Conservation (phyloP, 305 asterid species). For the Fraxinus velutina region DNA sequence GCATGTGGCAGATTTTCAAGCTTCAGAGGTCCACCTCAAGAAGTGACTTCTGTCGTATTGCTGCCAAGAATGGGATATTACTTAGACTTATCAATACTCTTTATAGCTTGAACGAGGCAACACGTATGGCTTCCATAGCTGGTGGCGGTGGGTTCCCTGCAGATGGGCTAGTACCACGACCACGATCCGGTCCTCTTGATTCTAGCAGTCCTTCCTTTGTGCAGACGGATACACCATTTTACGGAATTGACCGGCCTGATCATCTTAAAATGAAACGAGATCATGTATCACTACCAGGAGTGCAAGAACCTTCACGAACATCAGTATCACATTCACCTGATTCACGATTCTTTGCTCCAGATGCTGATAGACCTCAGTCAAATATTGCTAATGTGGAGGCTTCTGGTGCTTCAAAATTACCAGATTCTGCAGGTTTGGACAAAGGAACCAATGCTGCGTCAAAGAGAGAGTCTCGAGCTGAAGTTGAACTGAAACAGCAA, state of each 20-base stretch:
- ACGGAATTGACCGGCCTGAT: conserved; percentile 69
- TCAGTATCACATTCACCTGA: conserved; percentile 73
- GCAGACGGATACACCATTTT: conserved; percentile 51
- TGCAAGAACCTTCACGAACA: conserved; percentile 60
- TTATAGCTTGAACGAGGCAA: conserved; percentile 88
- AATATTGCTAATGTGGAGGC: conserved; percentile 48
- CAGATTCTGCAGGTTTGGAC: conserved; percentile 45
- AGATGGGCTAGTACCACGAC: conserved; percentile 62
- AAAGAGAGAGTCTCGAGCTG: conserved; percentile 48
- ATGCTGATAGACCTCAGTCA: conserved; percentile 50
- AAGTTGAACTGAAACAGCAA: conserved; percentile 62
- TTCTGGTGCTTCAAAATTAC: conserved; percentile 48
- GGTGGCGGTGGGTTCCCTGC: conserved; percentile 70
- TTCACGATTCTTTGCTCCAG: conserved; percentile 48
- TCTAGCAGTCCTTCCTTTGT: conserved; percentile 52
- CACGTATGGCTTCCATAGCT: conserved; percentile 76
- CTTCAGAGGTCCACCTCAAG: conserved; percentile 92
- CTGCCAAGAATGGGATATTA: conserved; percentile 90
- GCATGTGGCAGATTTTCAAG: conserved; percentile 99
- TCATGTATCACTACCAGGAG: conserved; percentile 48
- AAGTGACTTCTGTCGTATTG: conserved; percentile 91
- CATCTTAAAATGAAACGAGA: conserved; percentile 62
- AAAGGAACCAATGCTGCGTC: conserved; percentile 35
- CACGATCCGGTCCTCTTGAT: conserved; percentile 76
- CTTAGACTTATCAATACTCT: conserved; percentile 92